Base-by-base conservation (phyloP, 1,284 basidiomycete genomes). In the Ganoderma sinense region DNA sequence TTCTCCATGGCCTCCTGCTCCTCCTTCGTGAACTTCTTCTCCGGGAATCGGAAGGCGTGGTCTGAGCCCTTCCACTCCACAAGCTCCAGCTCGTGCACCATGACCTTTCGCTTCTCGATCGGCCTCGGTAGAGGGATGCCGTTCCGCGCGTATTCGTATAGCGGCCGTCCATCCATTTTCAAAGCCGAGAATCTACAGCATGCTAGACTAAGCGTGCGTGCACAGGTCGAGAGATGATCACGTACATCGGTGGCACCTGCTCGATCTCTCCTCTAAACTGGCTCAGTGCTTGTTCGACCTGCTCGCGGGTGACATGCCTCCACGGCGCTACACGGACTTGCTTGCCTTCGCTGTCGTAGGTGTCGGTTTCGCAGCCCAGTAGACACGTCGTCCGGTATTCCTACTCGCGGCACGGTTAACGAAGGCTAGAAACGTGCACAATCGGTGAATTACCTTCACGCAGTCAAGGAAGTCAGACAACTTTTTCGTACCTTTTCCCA, bases 121-220 rank as follows among this genome's bases (percentile, higher is more conserved):
- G 97, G 94, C 13, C 97, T 90, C 26, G 98, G 98, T 18, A 99
- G 87, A 0, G 97, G 95, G 64, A 93, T 92, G 13, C 93, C 94
- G 77, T 94, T 88, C 4, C 98, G 90, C 16, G 98, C 98, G 79
- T 99, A 99, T 77, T 99, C 97, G 80, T 99, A 97, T 39, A 99
- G 81, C 1, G 96, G 94, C 81, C 91, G 97, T 2, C 98, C 98
- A 76, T 99, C 97, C 95, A 99, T 99, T 81, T 98, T 97, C 55
- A 99, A 85, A 0, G 98, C 98, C 14, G 97, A 99, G 82, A 97
- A 99, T 79, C 97, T 98, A 70, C 39, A 11, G 16, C 39, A 36
- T 23, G 14, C 16, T 29, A n/a, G 14, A 26, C 43, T 26, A 14
- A 13, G 18, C 10, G 23, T 40, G 59, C 23, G n/a, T 18, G 16